Percentiles rank a stretch among this genome's conserved stretches.
These are phyloP conservation scores for Colletotrichum salicis DNA, from an alignment of 2,329 filamentous ascomycete species.

Conservation along the genomic window DNA sequence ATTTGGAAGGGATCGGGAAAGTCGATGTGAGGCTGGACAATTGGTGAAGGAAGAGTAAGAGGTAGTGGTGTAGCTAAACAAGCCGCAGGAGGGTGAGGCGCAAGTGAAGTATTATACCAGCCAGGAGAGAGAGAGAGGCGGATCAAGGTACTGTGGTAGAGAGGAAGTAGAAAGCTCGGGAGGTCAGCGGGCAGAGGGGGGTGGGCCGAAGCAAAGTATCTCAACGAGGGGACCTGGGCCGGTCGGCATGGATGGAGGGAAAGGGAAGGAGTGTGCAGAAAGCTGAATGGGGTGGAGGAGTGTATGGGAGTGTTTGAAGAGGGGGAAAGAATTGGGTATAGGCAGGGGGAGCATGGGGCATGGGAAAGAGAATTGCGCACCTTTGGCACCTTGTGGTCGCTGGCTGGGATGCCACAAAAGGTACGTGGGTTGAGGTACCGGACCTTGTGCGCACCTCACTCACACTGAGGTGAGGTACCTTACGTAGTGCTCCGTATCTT, in stretches of 20 bases:
- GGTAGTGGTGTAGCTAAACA: background rate
- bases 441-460: background rate
- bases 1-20: background rate
- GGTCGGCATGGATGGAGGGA: slow-evolving; percentile 9
- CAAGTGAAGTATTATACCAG: slow-evolving; percentile 32
- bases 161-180: slow-evolving; percentile 23
- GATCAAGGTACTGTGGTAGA: background rate
- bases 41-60: background rate
- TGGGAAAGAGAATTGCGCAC: slow-evolving; percentile 36
- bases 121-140: background rate
- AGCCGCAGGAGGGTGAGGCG: slow-evolving; percentile 19
- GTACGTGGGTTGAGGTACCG: slow-evolving; percentile 32
- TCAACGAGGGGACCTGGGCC: slow-evolving; percentile 4
- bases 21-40: background rate
- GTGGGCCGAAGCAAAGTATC: slow-evolving; percentile 31
- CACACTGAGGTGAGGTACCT: background rate
- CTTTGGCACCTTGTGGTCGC: slow-evolving; percentile 19
- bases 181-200: slow-evolving; percentile 31
- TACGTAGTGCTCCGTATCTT: no score
- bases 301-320: slow-evolving; percentile 24
- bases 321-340: slow-evolving; percentile 23
- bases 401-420: slow-evolving; percentile 27
- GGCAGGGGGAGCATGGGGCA: slow-evolving; percentile 20
- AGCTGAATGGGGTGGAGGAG: slow-evolving; percentile 23
- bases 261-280: background rate